phyloP scores from a whole-genome alignment of 2,329 filamentous ascomycete species.

The Pseudopyricularia cyperi region DNA sequence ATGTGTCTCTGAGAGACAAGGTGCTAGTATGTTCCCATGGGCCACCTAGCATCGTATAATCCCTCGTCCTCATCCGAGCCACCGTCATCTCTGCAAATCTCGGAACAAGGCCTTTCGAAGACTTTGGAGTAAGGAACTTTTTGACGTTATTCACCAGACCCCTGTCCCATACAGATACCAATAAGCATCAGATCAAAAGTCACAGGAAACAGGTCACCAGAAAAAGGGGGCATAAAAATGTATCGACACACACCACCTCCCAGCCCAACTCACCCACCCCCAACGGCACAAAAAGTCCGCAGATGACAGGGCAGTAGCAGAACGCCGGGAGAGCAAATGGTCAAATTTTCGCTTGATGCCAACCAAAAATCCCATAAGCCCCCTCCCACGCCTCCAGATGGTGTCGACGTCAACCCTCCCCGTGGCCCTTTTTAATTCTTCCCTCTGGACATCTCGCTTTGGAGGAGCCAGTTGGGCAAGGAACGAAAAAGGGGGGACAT shows the following conservation, averaged over 20 bases:
- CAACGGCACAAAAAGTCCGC: slow-evolving; percentile 8
- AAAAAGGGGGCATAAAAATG: slow-evolving; percentile 9
- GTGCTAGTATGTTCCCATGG: too few species aligned
- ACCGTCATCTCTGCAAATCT: too few species aligned
- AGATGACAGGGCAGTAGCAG: slow-evolving; percentile 23
- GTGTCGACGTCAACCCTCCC: slow-evolving; percentile 11
- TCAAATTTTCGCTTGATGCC: slow-evolving; percentile 21
- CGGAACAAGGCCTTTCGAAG: too few species aligned
- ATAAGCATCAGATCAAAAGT: too few species aligned
- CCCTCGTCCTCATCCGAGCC: too few species aligned
- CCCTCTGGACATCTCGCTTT: not conserved
- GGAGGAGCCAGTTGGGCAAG: too few species aligned
- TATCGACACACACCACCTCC: slow-evolving; percentile 13
- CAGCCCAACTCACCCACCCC: slow-evolving; percentile 6
- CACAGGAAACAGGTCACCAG: too few species aligned
- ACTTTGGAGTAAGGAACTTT: too few species aligned
- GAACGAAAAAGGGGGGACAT: slow-evolving; percentile 5
- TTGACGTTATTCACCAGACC: too few species aligned
- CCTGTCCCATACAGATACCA: too few species aligned
- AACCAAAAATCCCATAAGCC: slow-evolving; percentile 19
- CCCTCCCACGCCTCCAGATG: slow-evolving; percentile 16
- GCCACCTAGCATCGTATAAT: too few species aligned
- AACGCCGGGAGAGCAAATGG: slow-evolving; percentile 28
- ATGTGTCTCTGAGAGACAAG: too few species aligned
- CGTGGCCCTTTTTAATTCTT: slow-evolving; percentile 3